A percentile compares a stretch with the other conserved stretches of the same genome.
Conservation (phyloP, 208 protist species). For the Acanthamoeba culbertsoni region DNA sequence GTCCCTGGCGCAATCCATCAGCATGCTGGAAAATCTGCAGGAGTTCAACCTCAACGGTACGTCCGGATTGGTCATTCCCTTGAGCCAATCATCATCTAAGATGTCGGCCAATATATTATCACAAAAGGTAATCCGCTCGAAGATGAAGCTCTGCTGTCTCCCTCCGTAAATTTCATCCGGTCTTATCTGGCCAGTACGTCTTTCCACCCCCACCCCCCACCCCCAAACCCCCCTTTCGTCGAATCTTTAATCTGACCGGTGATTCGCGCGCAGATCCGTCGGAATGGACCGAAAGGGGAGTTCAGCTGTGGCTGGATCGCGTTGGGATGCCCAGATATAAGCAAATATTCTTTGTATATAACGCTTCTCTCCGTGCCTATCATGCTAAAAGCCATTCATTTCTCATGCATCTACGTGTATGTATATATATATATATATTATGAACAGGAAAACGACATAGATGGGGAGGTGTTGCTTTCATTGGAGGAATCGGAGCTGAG, state of each 20-base stretch:
- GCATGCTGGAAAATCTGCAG: neutral
- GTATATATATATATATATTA: neutral
- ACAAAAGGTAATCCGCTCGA: neutral
- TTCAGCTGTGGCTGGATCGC: constrained; percentile 1
- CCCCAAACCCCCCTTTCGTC: neutral
- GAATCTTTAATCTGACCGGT: neutral
- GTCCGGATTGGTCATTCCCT: neutral
- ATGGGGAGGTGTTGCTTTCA: constrained; percentile 6
- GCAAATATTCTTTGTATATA: constrained; percentile 14
- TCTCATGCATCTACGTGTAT: neutral
- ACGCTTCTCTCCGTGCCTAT: neutral
- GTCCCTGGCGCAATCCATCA: neutral
- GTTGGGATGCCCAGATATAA: neutral
- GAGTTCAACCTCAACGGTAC: constrained; percentile 34
- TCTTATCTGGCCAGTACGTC: neutral
- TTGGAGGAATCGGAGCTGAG: neutral
- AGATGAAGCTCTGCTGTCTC: neutral
- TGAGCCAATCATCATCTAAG: neutral
- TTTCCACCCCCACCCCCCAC: neutral
- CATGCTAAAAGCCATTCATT: neutral
- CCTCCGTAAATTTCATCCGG: neutral
- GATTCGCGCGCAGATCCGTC: neutral
- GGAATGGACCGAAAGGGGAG: neutral
- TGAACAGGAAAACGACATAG: constrained; percentile 23
- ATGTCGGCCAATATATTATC: neutral